These are phyloP conservation scores for Dentipellis sp. DNA, from an alignment of 768 basidiomycete species.

Conservation along the genomic window DNA sequence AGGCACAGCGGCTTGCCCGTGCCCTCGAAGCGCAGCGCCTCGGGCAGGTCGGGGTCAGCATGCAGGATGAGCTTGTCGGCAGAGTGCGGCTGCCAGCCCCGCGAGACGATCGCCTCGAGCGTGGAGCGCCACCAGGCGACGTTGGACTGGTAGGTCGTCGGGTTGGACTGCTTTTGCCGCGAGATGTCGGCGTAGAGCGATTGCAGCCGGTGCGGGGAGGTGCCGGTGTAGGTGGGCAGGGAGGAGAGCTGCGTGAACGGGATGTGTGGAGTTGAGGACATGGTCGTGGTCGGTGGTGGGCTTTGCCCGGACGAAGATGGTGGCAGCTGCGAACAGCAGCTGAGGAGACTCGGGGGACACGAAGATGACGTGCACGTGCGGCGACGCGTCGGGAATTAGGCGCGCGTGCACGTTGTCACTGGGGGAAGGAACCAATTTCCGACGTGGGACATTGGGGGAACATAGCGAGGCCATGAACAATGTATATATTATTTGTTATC, in stretches of 20 bases:
- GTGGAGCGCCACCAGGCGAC: slow-evolving; percentile 82
- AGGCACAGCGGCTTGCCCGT: slow-evolving; percentile 71
- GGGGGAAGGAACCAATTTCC: too few species aligned
- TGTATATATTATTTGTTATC: too few species aligned
- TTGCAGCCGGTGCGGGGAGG: slow-evolving; percentile 48
- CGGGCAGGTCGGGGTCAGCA: slow-evolving; percentile 43
- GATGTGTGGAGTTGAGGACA: not conserved
- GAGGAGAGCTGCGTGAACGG: slow-evolving; percentile 14
- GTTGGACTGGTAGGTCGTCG: slow-evolving; percentile 70
- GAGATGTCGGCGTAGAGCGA: slow-evolving; percentile 86
- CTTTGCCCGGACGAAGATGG: too few species aligned
- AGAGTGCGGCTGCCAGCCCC: slow-evolving; percentile 38
- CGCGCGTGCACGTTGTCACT: too few species aligned
- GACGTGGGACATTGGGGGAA: too few species aligned
- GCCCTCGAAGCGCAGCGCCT: slow-evolving; percentile 53
- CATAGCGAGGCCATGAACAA: too few species aligned
- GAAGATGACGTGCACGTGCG: too few species aligned
- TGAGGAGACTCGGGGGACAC: too few species aligned
- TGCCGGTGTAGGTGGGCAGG: slow-evolving; percentile 37
- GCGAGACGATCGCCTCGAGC: slow-evolving; percentile 49
- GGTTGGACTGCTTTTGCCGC: slow-evolving; percentile 76
- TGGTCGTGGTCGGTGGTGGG: not conserved
- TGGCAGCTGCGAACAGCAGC: too few species aligned
- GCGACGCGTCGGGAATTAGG: too few species aligned
- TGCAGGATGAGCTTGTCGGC: slow-evolving; percentile 50